Conservation (phyloP, 768 basidiomycete species). For the Trametes punicea region DNA sequence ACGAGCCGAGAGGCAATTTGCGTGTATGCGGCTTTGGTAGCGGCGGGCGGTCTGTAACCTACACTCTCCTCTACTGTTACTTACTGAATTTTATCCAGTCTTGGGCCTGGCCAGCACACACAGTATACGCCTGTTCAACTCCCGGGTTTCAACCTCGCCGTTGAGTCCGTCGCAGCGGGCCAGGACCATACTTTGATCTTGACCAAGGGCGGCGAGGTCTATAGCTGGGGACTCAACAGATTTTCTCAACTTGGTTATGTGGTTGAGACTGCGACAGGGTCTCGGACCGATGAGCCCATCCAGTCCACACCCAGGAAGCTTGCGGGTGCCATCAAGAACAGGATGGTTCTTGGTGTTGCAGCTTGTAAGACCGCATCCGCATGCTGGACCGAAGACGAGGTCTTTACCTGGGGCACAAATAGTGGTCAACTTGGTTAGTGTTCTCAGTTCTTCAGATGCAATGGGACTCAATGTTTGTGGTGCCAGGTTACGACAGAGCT, state of each 20-base stretch:
- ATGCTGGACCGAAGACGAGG: conserved; percentile 72
- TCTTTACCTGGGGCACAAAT: conserved; percentile 94
- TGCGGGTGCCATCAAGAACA: conserved; percentile 70
- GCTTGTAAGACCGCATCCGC: conserved; percentile 85
- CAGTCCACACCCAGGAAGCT: conserved; percentile 78
- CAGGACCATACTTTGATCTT: conserved; percentile 94
- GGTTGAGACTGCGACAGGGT: conserved; percentile 49
- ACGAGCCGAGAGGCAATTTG: conserved; percentile 69
- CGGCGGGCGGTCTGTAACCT: conserved; percentile 63
- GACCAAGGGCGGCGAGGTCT: conserved; percentile 76
- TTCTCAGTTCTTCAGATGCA: neutral
- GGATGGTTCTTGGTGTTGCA: conserved; percentile 74
- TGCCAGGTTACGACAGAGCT: conserved; percentile 69
- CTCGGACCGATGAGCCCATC: conserved; percentile 62
- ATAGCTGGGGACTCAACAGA: conserved; percentile 88
- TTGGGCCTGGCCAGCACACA: conserved; percentile 74
- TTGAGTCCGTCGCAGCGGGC: conserved; percentile 74
- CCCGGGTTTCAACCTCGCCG: conserved; percentile 51
- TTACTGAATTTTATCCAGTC: conserved; percentile 35
- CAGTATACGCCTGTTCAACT: conserved; percentile 57
- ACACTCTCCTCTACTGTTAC: neutral
- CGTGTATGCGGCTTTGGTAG: conserved; percentile 88
- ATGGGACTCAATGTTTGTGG: neutral
- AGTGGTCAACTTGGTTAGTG: conserved; percentile 80
- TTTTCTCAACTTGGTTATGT: conserved; percentile 88